Percentiles rank a stretch among this genome's conserved stretches.
These are phyloP conservation scores for Coemansia sp. DNA, from an alignment of 192 early-diverging fungal genomes.

Conservation along the genomic window DNA sequence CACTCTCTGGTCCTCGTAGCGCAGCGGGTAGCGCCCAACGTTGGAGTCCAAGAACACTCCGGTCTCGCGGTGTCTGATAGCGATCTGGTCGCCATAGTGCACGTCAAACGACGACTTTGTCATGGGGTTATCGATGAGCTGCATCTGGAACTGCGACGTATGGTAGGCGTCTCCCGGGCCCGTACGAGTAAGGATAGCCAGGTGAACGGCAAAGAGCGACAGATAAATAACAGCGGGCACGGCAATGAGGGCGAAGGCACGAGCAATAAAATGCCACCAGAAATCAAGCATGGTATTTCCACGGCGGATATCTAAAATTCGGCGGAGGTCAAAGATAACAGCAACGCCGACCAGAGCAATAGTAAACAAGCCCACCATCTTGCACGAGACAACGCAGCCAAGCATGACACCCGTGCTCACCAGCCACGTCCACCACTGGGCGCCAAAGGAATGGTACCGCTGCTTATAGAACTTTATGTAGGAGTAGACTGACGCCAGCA, in stretches of 20 bases:
- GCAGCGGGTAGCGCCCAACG: slow-evolving; percentile 72
- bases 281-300: slow-evolving; percentile 70
- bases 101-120: slow-evolving; percentile 65
- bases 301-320: slow-evolving; percentile 81
- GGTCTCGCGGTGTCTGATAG: slow-evolving; percentile 75
- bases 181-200: slow-evolving; percentile 78
- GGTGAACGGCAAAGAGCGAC: slow-evolving; percentile 91
- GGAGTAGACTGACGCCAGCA: slow-evolving; percentile 75
- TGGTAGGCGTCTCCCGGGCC: slow-evolving; percentile 97
- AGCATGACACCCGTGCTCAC: slow-evolving; percentile 75
- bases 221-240: slow-evolving; percentile 83
- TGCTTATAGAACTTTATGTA: slow-evolving; percentile 88
- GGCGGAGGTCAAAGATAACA: slow-evolving; percentile 86
- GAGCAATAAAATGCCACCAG: slow-evolving; percentile 80
- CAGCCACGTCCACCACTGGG: slow-evolving; percentile 87
- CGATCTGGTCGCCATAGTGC: slow-evolving; percentile 77
- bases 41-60: slow-evolving; percentile 80
- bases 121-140: slow-evolving; percentile 79
- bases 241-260: slow-evolving; percentile 82
- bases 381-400: slow-evolving; percentile 71
- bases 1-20: slow-evolving; percentile 89
- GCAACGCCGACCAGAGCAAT: slow-evolving; percentile 81
- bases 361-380: slow-evolving; percentile 93
- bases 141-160: slow-evolving; percentile 85
- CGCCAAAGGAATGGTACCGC: slow-evolving; percentile 68